Percentiles rank a stretch among this genome's conserved stretches.
Evolutionary conservation across 1,284 basidiomycete genomes (phyloP).

Genomic region (Pseudozyma thailandica): DNA sequence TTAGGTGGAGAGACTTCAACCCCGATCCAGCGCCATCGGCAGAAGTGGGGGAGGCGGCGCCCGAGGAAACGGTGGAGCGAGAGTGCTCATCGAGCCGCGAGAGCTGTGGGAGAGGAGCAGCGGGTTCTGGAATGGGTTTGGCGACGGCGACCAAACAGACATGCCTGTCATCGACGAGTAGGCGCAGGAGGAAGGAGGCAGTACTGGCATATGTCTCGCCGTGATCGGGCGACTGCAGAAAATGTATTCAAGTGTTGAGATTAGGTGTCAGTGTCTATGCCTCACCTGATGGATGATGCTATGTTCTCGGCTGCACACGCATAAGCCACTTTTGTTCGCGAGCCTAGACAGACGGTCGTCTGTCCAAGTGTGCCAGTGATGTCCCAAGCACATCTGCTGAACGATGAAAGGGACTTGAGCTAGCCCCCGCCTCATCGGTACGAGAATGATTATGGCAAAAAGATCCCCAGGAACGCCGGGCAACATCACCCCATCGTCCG

Average conservation of each 20-base stretch:
- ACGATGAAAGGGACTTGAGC: too few relatives aligned
- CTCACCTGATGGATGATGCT: too few relatives aligned
- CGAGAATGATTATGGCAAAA: too few relatives aligned
- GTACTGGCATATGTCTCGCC: conserved; percentile 58
- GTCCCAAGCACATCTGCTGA: too few relatives aligned
- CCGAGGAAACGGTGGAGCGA: conserved; percentile 10
- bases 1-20: conserved; percentile 22
- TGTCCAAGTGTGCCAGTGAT: too few relatives aligned
- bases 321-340: too few relatives aligned
- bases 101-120: conserved; percentile 26
- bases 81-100: conserved; percentile 2
- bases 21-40: background rate
- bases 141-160: conserved; percentile 62
- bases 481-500: background rate
- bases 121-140: conserved; percentile 55
- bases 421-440: too few relatives aligned
- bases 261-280: background rate
- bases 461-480: background rate
- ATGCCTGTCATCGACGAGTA: conserved; percentile 62
- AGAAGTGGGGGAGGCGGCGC: background rate
- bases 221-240: conserved; percentile 43
- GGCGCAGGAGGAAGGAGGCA: conserved; percentile 58
- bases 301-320: too few relatives aligned
- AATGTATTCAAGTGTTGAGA: too few relatives aligned
- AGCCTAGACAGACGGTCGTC: too few relatives aligned